These are phyloP conservation scores for Cytospora chrysosperma DNA, from an alignment of 2,329 filamentous ascomycete genomes.

Conservation along the genomic window DNA sequence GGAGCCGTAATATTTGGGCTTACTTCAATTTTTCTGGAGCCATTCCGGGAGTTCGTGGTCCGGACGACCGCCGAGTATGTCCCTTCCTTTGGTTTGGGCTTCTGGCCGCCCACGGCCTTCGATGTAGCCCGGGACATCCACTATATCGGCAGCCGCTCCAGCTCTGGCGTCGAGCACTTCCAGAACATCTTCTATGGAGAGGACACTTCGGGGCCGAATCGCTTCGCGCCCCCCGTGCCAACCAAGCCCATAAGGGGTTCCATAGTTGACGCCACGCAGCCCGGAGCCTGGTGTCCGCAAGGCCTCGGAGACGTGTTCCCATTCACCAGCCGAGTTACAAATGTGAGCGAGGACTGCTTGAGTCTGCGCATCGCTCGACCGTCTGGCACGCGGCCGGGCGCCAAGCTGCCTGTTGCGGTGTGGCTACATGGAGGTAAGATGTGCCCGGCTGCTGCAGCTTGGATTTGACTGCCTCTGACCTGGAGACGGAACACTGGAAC, in stretches of 20 bases:
- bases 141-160: constrained; percentile 29
- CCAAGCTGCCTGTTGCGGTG: constrained; percentile 29
- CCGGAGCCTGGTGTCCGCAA: constrained; percentile 35
- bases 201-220: constrained; percentile 31
- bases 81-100: background rate
- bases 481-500: background rate
- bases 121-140: constrained; percentile 24
- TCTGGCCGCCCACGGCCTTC: background rate
- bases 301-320: constrained; percentile 27
- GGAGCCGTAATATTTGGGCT: constrained; percentile 10
- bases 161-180: constrained; percentile 33
- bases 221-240: constrained; percentile 34
- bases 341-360: constrained; percentile 30
- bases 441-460: background rate
- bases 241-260: constrained; percentile 25
- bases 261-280: constrained; percentile 30
- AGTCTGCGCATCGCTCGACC: constrained; percentile 30
- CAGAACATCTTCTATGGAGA: constrained; percentile 34
- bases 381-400: constrained; percentile 5
- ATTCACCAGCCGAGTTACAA: constrained; percentile 27
- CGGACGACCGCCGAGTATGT: background rate
- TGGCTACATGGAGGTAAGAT: constrained; percentile 30
- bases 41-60: background rate
- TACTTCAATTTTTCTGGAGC: background rate
- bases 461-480: background rate